Percentiles rank a stretch among this genome's conserved stretches.
phyloP scores from a whole-genome alignment of 2,329 filamentous ascomycete genomes.

The Nemania diffusa region DNA sequence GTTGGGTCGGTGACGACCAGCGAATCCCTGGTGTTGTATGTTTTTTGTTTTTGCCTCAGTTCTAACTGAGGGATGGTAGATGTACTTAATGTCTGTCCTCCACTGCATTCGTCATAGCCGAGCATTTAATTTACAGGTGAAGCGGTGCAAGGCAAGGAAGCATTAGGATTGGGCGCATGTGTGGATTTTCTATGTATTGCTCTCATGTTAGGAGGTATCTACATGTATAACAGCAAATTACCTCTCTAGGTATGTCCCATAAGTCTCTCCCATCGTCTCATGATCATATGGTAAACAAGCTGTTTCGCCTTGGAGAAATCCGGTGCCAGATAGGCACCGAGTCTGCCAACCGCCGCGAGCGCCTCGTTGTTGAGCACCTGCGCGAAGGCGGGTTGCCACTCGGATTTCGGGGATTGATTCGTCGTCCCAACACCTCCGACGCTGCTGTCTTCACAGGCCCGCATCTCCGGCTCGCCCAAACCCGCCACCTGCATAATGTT shows the following conservation, averaged over 20 bases:
- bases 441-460: neutral
- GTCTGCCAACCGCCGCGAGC: neutral
- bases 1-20: neutral
- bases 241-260: neutral
- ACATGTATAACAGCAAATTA: neutral
- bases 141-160: neutral
- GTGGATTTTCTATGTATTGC: conserved; percentile 5
- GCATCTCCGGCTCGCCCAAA: conserved; percentile 16
- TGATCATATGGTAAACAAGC: conserved; percentile 17
- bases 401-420: neutral
- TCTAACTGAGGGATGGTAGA: neutral
- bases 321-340: conserved; percentile 10
- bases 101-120: neutral
- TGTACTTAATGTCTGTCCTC: neutral
- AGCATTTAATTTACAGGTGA: conserved; percentile 3
- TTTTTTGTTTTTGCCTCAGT: conserved; percentile 1
- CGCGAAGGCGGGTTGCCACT: conserved; percentile 23
- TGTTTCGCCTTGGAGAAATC: conserved; percentile 27
- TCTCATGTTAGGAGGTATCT: conserved; percentile 2
- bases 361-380: conserved; percentile 15
- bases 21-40: neutral
- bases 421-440: neutral
- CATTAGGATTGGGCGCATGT: neutral
- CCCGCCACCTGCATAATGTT: too few species aligned
- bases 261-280: conserved; percentile 5